Conservation (phyloP, 225 moss, liverwort and hornwort species). For the Marchantia polymorpha region DNA sequence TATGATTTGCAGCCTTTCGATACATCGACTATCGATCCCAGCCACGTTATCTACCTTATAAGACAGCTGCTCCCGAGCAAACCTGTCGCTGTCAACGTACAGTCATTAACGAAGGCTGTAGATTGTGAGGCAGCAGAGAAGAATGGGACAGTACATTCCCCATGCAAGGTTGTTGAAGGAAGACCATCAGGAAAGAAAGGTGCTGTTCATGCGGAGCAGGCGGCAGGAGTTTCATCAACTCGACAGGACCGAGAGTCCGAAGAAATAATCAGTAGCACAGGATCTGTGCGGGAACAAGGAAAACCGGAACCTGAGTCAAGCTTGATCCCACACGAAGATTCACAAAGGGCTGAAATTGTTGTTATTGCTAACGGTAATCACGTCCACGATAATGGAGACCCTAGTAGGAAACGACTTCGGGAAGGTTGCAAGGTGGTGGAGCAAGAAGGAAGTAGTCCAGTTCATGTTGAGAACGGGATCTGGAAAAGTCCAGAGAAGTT, state of each 20-base stretch:
- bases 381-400: slow-evolving; percentile 14
- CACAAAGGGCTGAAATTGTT: not conserved
- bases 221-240: not conserved
- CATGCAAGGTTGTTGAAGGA: slow-evolving; percentile 19
- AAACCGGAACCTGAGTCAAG: slow-evolving; percentile 3
- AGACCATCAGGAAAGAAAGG: slow-evolving; percentile 18
- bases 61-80: slow-evolving; percentile 58
- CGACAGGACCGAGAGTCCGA: slow-evolving; percentile 14
- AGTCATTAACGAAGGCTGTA: slow-evolving; percentile 11
- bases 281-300: slow-evolving; percentile 17
- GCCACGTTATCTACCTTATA: slow-evolving; percentile 81
- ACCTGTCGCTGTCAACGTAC: slow-evolving; percentile 4
- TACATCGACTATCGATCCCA: slow-evolving; percentile 72
- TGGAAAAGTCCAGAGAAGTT: slow-evolving; percentile 10
- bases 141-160: slow-evolving; percentile 20
- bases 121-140: slow-evolving; percentile 8
- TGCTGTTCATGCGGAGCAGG: slow-evolving; percentile 14
- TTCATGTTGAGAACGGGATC: slow-evolving; percentile 10
- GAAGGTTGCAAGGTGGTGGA: slow-evolving; percentile 24
- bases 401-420: slow-evolving; percentile 20
- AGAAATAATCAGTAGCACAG: slow-evolving; percentile 15
- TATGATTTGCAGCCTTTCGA: slow-evolving; percentile 52
- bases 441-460: slow-evolving; percentile 27
- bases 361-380: slow-evolving; percentile 18
- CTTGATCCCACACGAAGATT: not conserved